These are phyloP conservation scores for Ricinus communis DNA, from an alignment of 345 rosid genomes.

Conservation along the genomic window DNA sequence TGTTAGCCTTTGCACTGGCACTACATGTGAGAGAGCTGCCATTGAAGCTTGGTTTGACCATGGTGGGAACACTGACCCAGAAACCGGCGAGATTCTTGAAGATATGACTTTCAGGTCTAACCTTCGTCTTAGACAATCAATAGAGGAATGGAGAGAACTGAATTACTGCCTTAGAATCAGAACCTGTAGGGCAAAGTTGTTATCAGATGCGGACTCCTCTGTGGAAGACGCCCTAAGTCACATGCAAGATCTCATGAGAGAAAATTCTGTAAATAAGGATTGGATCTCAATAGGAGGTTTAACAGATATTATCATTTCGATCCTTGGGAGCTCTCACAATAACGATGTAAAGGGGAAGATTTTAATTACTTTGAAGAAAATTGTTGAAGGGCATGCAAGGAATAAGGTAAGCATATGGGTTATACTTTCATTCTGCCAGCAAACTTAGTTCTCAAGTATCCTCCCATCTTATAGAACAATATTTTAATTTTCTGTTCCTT, in stretches of 20 bases:
- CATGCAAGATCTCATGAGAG: conserved; percentile 59
- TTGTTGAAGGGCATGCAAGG: conserved; percentile 56
- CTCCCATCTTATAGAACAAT: background rate
- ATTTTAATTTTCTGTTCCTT: background rate
- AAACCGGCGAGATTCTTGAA: conserved; percentile 53
- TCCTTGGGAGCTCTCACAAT: conserved; percentile 49
- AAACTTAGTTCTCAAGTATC: conserved; percentile 4
- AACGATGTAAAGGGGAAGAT: conserved; percentile 52
- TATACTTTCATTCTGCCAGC: background rate
- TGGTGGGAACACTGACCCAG: conserved; percentile 55
- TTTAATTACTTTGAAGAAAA: conserved; percentile 47
- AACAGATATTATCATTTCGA: conserved; percentile 41
- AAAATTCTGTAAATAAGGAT: conserved; percentile 60
- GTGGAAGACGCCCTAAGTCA: conserved; percentile 49
- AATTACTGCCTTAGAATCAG: conserved; percentile 64
- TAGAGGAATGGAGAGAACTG: conserved; percentile 74
- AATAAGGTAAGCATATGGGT: conserved; percentile 47
- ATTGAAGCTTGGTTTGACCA: conserved; percentile 49
- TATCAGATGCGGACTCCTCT: conserved; percentile 39
- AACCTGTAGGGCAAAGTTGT: conserved; percentile 47
- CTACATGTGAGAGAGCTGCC: conserved; percentile 70
- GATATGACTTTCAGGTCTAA: conserved; percentile 61
- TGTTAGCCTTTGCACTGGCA: conserved; percentile 73
- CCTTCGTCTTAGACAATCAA: conserved; percentile 54
- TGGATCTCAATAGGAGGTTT: conserved; percentile 65